phyloP scores from a whole-genome alignment of 116 monocot species.

The Iris pallida region DNA sequence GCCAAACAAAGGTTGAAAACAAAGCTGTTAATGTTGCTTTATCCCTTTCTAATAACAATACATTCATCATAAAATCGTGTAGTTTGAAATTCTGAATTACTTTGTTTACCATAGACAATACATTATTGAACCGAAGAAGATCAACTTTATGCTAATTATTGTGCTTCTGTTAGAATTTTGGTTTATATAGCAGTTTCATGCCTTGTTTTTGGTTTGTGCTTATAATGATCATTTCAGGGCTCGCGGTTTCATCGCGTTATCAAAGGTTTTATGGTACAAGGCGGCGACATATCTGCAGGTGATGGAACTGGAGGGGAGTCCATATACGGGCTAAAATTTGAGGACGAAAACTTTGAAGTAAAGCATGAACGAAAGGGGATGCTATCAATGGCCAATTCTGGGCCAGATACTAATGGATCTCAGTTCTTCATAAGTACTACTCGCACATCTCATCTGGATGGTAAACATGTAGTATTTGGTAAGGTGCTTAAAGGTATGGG shows the following conservation, averaged over 20 bases:
- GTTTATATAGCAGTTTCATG: no score
- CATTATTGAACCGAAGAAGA: no score
- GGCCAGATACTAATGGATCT: slow-evolving; percentile 74
- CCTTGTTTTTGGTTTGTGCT: slow-evolving; percentile 17
- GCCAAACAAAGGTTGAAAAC: no score
- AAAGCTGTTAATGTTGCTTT: no score
- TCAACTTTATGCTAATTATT: no score
- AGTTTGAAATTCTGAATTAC: no score
- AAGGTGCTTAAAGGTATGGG: slow-evolving; percentile 88
- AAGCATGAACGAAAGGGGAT: slow-evolving; percentile 86
- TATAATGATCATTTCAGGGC: slow-evolving; percentile 24
- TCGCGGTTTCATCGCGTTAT: slow-evolving; percentile 57
- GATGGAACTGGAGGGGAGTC: slow-evolving; percentile 83
- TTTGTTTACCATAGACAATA: no score
- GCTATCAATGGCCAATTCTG: slow-evolving; percentile 82
- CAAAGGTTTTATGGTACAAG: slow-evolving; percentile 58
- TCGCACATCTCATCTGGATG: slow-evolving; percentile 79
- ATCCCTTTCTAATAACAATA: no score
- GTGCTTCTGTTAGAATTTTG: no score
- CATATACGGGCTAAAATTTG: slow-evolving; percentile 70
- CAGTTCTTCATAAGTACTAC: slow-evolving; percentile 91
- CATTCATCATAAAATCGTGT: no score
- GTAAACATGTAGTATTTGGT: slow-evolving; percentile 89
- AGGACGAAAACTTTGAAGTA: slow-evolving; percentile 65
- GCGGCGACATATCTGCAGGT: slow-evolving; percentile 57